Evolutionary conservation across 805 yeast genomes (phyloP).

Genomic region (Candida argentea): DNA sequence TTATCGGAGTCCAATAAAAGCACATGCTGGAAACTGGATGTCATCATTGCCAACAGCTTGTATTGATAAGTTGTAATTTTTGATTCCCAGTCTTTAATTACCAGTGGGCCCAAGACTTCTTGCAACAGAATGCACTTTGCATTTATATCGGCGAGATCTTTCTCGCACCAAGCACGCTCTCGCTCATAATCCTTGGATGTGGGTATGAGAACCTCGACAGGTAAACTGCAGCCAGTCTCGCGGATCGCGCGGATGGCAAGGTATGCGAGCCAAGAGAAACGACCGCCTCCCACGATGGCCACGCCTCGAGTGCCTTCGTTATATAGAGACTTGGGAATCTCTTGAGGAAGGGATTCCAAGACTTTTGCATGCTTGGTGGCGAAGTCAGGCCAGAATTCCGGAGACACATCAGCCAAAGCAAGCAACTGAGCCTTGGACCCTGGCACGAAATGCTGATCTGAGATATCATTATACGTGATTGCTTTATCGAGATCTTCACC

Average conservation of each 20-base stretch:
- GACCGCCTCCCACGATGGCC: constrained; percentile 26
- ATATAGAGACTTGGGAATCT: constrained; percentile 9
- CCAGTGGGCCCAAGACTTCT: constrained; percentile 39
- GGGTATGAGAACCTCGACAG: constrained; percentile 31
- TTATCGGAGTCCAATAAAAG: constrained; percentile 28
- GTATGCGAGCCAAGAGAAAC: constrained; percentile 26
- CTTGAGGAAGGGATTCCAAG: constrained; percentile 12
- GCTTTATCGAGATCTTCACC: constrained; percentile 9
- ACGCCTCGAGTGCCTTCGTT: constrained; percentile 18
- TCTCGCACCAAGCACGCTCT: constrained; percentile 28
- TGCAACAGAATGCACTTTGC: constrained; percentile 53
- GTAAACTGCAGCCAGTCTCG: constrained; percentile 27
- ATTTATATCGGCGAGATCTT: constrained; percentile 47
- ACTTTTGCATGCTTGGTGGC: constrained; percentile 13
- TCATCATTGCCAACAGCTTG: constrained; percentile 44
- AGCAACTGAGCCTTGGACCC: constrained; percentile 15
- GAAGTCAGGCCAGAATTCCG: constrained; percentile 13
- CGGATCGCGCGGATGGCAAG: constrained; percentile 22
- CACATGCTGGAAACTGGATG: constrained; percentile 24
- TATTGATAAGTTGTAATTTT: constrained; percentile 57
- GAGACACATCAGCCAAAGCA: constrained; percentile 16
- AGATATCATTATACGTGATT: constrained; percentile 12
- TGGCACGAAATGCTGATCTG: constrained; percentile 9
- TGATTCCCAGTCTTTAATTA: constrained; percentile 24
- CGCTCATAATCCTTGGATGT: constrained; percentile 20